These are phyloP conservation scores for Torulaspora maleeae DNA, from an alignment of 805 yeast species.

Conservation along the genomic window DNA sequence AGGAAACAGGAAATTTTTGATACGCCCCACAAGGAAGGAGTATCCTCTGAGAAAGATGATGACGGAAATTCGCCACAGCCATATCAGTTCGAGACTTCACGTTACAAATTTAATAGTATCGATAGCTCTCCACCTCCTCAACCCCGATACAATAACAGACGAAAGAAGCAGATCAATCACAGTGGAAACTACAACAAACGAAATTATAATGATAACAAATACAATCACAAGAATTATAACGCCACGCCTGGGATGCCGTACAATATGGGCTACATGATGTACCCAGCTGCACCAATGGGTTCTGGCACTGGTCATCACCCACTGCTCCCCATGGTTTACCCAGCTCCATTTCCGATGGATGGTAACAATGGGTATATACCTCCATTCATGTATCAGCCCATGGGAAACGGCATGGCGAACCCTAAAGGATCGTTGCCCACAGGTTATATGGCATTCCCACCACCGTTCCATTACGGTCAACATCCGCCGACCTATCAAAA, in stretches of 20 bases:
- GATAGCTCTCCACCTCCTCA: constrained; percentile 14
- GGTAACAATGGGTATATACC: constrained; percentile 8
- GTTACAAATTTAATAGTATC: constrained; percentile 16
- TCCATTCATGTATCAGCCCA: constrained; percentile 12
- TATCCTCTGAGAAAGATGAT: constrained; percentile 13
- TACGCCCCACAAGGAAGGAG: constrained; percentile 25
- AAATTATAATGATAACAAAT: constrained; percentile 11
- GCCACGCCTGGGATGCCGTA: constrained; percentile 1
- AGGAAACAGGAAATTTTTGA: constrained; percentile 40
- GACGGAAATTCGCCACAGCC: constrained; percentile 26
- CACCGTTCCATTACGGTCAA: constrained; percentile 7
- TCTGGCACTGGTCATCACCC: constrained; percentile 1
- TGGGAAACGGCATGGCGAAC: constrained; percentile 2
- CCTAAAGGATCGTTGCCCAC: neutral
- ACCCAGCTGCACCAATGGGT: constrained; percentile 9
- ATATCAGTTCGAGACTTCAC: constrained; percentile 26
- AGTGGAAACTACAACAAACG: constrained; percentile 4
- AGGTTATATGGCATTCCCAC: constrained; percentile 6
- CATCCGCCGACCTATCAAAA: constrained; percentile 1
- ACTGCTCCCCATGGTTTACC: constrained; percentile 9
- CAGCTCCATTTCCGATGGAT: constrained; percentile 15
- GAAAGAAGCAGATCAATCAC: constrained; percentile 4
- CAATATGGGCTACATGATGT: constrained; percentile 17
- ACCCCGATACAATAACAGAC: constrained; percentile 9
- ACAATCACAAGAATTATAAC: constrained; percentile 1